Evolutionary conservation across 192 early-diverging fungal genomes (phyloP).

Genomic region (Coemansia sp.): DNA sequence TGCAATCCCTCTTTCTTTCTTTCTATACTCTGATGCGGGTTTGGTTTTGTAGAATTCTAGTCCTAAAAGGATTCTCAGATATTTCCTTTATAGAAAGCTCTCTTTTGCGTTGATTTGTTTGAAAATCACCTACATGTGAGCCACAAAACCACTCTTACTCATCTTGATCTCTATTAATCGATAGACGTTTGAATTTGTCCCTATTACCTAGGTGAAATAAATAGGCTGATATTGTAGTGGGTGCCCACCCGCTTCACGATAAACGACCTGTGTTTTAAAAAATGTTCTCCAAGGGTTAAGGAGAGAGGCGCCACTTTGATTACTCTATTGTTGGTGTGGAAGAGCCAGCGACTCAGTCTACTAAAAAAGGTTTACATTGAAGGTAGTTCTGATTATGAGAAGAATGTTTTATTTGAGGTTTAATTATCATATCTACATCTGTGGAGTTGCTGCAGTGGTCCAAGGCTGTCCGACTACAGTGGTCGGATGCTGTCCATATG

Average conservation of each 20-base stretch:
- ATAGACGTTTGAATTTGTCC: not conserved
- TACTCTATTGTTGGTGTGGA: not conserved
- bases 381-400: not conserved
- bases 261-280: too few species aligned
- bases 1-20: too few species aligned
- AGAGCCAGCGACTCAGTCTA: not conserved
- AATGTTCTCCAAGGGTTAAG: too few species aligned
- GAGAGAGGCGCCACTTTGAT: too few species aligned
- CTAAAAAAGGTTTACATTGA: not conserved
- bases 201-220: not conserved
- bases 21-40: too few species aligned
- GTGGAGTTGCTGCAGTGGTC: not conserved
- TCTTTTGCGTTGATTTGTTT: too few species aligned
- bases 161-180: not conserved
- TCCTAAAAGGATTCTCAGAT: not conserved
- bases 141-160: not conserved
- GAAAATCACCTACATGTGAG: too few species aligned
- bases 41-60: too few species aligned
- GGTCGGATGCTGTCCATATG: not conserved
- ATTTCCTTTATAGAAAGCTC: not conserved
- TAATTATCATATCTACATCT: not conserved
- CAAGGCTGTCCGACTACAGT: not conserved
- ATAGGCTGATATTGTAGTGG: too few species aligned
- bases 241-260: too few species aligned
- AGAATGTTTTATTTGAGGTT: not conserved